Base-by-base conservation (phyloP, 805 yeast species). In the Wickerhamiella azymoides region DNA sequence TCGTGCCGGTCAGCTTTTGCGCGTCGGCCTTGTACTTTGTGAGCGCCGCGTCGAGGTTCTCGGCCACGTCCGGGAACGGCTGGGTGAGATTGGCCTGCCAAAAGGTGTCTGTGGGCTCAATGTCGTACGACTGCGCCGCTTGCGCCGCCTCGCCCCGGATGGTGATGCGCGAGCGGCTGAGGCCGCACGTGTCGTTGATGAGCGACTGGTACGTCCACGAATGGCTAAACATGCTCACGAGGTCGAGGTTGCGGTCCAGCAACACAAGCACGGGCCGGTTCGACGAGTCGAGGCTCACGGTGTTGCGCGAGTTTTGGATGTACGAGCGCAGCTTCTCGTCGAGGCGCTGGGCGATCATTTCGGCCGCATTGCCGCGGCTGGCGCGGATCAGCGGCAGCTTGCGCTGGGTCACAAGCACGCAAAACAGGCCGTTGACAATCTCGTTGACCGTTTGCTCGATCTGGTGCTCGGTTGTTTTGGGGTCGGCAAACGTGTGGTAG, bases 51-150 rank as follows among this genome's bases (percentile, higher is more conserved):
- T 92, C 97, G 17, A 94, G 93, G 62, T 84, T 84, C 62, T 92
- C 98, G 28, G 94, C 98, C n/a, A 93, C 97, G 60, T 89, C 96
- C 1, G 98, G 98, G 69, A 92, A 92, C 33, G 98, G 97, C 47
- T 84, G 66, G 43, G 80, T 80, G 10, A 94, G 71, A 63, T 92
- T 88, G 50, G 72, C 71, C 51, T 64, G 67, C 98, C 98, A 92
- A 65, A 92, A 92, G 60, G 83, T 84, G 66, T 92, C 99, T 47
- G 76, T 74, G 25, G 95, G 95, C 56, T 89, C 98, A 39, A 92
- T 72, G 60, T 92, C 98, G 61, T 80, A 82, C 50, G 76, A 72
- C 7, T 64, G 57, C 10, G 50, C 49, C 18, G 56, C 55, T 8
- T 64, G 57, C 10, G 50, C 49, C 18, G 56, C 55, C 7, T 62